Percentiles rank a stretch among this genome's conserved stretches.
These are phyloP conservation scores for Begonia peltatifolia DNA, from an alignment of 306 rosid species.

Conservation along the genomic window DNA sequence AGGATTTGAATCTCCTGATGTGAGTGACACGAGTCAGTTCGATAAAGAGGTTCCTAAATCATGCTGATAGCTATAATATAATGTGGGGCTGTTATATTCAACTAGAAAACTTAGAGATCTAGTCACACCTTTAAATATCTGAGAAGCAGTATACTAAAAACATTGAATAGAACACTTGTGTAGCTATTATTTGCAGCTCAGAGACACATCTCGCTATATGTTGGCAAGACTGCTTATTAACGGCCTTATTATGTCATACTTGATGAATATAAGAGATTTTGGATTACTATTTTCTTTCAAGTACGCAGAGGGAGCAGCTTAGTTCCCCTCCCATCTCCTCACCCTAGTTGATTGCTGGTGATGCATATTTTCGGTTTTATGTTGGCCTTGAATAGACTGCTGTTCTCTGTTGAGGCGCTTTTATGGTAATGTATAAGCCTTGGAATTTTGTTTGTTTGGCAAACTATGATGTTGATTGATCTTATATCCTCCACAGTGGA, in stretches of 20 bases:
- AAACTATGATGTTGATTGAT: background rate
- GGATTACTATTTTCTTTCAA: too few species aligned
- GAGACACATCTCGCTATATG: too few species aligned
- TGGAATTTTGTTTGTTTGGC: too few species aligned
- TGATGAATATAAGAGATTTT: too few species aligned
- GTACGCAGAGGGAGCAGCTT: background rate
- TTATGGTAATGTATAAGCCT: too few species aligned
- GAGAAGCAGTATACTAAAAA: background rate
- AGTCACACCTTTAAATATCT: background rate
- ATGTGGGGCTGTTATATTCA: background rate
- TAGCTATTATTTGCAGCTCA: too few species aligned
- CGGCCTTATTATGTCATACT: too few species aligned
- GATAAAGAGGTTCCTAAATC: constrained; percentile 9
- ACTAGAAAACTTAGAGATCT: background rate
- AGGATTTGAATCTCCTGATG: constrained; percentile 83
- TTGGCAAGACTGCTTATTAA: too few species aligned
- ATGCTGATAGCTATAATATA: background rate
- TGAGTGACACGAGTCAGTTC: constrained; percentile 22
- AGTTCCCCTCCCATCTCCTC: background rate
- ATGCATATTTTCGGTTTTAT: too few species aligned
- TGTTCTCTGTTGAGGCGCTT: too few species aligned
- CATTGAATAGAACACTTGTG: background rate
- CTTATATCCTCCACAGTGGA: background rate
- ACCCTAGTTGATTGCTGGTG: background rate
- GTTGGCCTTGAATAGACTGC: background rate